Evolutionary conservation across 1,139 yeast genomes (phyloP).

Genomic region (Scheffersomyces cryptocercus): DNA sequence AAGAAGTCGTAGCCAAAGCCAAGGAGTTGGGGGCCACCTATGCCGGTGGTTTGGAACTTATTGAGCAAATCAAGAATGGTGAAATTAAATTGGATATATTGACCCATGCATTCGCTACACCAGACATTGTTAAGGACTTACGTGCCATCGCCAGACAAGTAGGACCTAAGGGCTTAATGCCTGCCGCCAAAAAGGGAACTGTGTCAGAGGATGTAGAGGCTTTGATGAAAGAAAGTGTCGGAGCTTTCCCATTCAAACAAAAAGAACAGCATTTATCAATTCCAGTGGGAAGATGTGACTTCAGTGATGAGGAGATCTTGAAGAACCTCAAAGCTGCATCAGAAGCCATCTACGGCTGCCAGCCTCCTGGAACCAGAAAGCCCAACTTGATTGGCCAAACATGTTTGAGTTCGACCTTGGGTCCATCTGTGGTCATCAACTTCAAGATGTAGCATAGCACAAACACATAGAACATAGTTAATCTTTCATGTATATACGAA

Average conservation of each 20-base stretch:
- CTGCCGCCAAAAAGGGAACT: constrained; percentile 82
- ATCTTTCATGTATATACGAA: not conserved
- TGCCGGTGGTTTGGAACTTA: constrained; percentile 74
- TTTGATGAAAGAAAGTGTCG: constrained; percentile 57
- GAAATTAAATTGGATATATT: constrained; percentile 52
- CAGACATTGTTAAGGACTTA: constrained; percentile 68
- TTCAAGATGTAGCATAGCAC: constrained; percentile 18
- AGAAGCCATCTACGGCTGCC: constrained; percentile 60
- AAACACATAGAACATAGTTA: not conserved
- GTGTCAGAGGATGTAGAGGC: constrained; percentile 66
- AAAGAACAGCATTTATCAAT: constrained; percentile 58
- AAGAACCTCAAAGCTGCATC: constrained; percentile 73
- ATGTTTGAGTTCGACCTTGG: constrained; percentile 67
- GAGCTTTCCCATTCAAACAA: constrained; percentile 76
- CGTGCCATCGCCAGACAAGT: constrained; percentile 69
- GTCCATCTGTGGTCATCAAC: constrained; percentile 80
- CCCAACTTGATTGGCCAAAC: constrained; percentile 75
- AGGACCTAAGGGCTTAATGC: constrained; percentile 92
- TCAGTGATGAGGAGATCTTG: constrained; percentile 74
- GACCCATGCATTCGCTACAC: constrained; percentile 83
- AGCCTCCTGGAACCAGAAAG: constrained; percentile 60
- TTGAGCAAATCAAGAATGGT: constrained; percentile 63
- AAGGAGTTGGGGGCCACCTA: constrained; percentile 54
- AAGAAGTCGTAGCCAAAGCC: constrained; percentile 54
- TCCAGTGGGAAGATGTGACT: constrained; percentile 77